Conservation (phyloP, 805 yeast genomes). For the Wickerhamiella sorbophila region DNA sequence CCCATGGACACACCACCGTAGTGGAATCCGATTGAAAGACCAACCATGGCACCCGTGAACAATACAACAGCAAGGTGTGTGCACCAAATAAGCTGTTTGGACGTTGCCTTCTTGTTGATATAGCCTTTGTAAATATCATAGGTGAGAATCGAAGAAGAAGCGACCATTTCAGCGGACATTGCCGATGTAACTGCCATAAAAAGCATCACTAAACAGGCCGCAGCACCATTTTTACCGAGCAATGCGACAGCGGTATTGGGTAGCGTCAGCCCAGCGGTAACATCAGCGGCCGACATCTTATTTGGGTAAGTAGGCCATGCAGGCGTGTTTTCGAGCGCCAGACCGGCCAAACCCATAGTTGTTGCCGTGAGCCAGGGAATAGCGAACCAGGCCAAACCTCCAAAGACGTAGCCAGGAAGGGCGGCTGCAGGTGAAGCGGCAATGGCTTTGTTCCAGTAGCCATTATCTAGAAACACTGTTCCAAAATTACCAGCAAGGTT, state of each 20-base stretch:
- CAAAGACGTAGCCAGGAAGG: constrained; percentile 73
- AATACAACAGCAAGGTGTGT: constrained; percentile 56
- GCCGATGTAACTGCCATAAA: constrained; percentile 93
- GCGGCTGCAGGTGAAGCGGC: constrained; percentile 76
- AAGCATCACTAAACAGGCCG: constrained; percentile 59
- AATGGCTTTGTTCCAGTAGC: constrained; percentile 82
- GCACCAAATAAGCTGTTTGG: constrained; percentile 52
- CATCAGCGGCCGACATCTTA: constrained; percentile 49
- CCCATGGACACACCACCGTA: constrained; percentile 81
- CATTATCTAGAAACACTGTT: constrained; percentile 73
- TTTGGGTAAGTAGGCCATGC: constrained; percentile 71
- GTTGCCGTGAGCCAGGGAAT: constrained; percentile 74
- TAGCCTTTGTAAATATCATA: constrained; percentile 76
- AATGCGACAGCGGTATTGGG: constrained; percentile 73
- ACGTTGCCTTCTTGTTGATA: constrained; percentile 63
- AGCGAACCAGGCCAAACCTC: constrained; percentile 86
- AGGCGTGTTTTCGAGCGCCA: constrained; percentile 55
- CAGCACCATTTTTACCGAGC: constrained; percentile 81
- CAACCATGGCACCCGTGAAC: constrained; percentile 55
- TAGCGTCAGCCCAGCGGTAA: constrained; percentile 53
- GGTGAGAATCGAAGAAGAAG: constrained; percentile 73
- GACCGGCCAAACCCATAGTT: constrained; percentile 75
- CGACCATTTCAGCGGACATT: constrained; percentile 78
- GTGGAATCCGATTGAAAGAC: constrained; percentile 66
- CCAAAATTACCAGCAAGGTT: constrained; percentile 84